Evolutionary conservation across 306 rosid genomes (phyloP).

Genomic region (Trifolium repens): DNA sequence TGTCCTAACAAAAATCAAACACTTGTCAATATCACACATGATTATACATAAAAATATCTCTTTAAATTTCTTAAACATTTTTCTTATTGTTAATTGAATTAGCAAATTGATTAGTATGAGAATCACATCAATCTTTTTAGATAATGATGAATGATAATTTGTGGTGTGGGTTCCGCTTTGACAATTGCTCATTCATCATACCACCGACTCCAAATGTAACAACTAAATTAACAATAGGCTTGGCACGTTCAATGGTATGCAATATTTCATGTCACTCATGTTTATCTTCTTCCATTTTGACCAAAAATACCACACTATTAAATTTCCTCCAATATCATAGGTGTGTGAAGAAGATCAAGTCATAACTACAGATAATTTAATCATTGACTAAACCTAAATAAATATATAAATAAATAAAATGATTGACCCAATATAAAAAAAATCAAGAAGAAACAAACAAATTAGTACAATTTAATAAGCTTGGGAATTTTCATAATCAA

Average conservation of each 20-base stretch:
- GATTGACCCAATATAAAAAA: neutral
- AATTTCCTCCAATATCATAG: neutral
- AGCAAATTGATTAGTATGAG: conserved; percentile 8
- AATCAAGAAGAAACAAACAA: neutral
- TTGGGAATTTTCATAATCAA: neutral
- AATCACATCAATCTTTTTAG: conserved; percentile 27
- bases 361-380: neutral
- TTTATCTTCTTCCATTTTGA: conserved; percentile 42
- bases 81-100: neutral
- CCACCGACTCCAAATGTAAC: neutral
- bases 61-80: too few relatives aligned
- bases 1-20: too few relatives aligned
- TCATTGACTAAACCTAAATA: conserved; percentile 36
- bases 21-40: too few relatives aligned
- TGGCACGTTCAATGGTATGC: conserved; percentile 2
- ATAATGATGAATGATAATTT: neutral
- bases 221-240: conserved; percentile 5
- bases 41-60: too few relatives aligned
- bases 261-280: conserved; percentile 7
- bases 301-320: conserved; percentile 12
- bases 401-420: neutral
- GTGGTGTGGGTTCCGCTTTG: conserved; percentile 22
- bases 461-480: neutral
- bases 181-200: conserved; percentile 17
- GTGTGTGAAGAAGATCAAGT: conserved; percentile 7